Percentiles rank a stretch among this genome's conserved stretches.
Conservation (phyloP, 345 rosid genomes). For the Bruguiera parviflora region DNA sequence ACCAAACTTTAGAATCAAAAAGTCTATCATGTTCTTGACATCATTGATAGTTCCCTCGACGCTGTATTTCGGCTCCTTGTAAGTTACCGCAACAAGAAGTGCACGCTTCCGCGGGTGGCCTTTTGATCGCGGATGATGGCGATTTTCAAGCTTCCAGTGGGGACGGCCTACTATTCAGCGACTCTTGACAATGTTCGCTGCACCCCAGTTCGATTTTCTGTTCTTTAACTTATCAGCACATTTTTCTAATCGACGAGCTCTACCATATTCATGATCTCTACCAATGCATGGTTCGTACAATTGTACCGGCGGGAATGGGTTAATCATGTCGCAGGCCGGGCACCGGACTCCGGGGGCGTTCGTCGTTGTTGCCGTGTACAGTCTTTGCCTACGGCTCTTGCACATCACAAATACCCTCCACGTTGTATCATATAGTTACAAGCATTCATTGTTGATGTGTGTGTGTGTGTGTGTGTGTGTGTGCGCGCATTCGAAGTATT, state of each 20-base stretch:
- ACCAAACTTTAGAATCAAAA: conserved; percentile 30
- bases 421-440: background rate
- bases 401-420: background rate
- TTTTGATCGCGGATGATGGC: background rate
- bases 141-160: background rate
- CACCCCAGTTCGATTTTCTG: background rate
- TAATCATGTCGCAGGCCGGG: conserved; percentile 5
- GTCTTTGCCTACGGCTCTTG: conserved; percentile 14
- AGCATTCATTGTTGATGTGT: background rate
- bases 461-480: too few species aligned
- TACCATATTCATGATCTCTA: background rate
- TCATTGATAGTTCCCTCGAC: conserved; percentile 54
- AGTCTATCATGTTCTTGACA: conserved; percentile 39
- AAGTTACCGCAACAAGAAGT: conserved; percentile 47
- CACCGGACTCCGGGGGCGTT: background rate
- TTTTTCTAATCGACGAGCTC: background rate
- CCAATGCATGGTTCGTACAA: background rate
- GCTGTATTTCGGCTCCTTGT: conserved; percentile 35
- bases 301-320: background rate
- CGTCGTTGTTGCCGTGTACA: background rate
- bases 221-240: background rate
- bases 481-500: too few species aligned
- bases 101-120: conserved; percentile 38
- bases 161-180: conserved; percentile 13
- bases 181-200: background rate